Conservation (phyloP, 1,284 basidiomycete species). For the Pholiota adiposa region DNA sequence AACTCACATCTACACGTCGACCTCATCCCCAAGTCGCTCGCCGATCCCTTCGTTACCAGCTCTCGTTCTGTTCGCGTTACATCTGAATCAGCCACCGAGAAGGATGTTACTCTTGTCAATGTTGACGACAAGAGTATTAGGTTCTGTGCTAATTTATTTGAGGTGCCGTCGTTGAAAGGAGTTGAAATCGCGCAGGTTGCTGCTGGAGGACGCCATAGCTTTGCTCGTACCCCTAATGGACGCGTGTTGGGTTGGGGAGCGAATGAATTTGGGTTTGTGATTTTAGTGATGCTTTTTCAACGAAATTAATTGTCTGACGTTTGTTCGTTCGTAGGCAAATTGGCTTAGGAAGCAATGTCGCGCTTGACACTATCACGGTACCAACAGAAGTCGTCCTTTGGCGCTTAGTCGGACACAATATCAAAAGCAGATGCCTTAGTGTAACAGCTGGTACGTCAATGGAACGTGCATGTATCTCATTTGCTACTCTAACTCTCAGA, state of each 20-base stretch:
- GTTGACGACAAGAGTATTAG: constrained; percentile 58
- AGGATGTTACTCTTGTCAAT: constrained; percentile 34
- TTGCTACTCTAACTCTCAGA: neutral
- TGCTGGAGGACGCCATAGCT: constrained; percentile 77
- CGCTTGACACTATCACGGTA: constrained; percentile 75
- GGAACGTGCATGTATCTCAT: neutral
- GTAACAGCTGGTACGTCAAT: constrained; percentile 61
- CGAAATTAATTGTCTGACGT: constrained; percentile 8
- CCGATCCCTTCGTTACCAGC: constrained; percentile 53
- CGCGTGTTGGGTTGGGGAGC: constrained; percentile 90
- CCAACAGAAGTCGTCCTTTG: constrained; percentile 87
- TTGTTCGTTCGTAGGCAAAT: constrained; percentile 60
- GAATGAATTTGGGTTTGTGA: constrained; percentile 74
- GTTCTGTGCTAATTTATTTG: constrained; percentile 78
- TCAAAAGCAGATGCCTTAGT: constrained; percentile 63
- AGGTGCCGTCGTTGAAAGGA: constrained; percentile 78
- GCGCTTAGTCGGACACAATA: constrained; percentile 57
- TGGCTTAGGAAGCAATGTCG: constrained; percentile 75
- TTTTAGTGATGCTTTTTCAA: neutral
- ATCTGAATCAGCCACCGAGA: constrained; percentile 34
- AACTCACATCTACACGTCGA: constrained; percentile 51
- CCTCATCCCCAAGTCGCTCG: constrained; percentile 59
- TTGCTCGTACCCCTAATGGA: constrained; percentile 71
- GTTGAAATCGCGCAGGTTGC: constrained; percentile 73
- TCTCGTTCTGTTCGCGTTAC: constrained; percentile 40